Evolutionary conservation across 306 rosid genomes (phyloP).

Genomic region (Clitoria ternatea): DNA sequence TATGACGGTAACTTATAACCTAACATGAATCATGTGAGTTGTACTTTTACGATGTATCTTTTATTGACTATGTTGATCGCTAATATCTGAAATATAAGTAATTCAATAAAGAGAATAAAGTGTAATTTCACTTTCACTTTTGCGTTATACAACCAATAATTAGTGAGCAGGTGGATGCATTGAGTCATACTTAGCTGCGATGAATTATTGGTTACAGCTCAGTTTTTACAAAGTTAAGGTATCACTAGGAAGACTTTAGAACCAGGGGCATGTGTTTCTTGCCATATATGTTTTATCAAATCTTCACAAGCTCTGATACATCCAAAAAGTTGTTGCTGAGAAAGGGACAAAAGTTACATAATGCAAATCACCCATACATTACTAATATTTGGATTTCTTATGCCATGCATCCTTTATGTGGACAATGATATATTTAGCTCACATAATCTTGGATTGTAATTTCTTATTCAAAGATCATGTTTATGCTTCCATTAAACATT

Average conservation of each 20-base stretch:
- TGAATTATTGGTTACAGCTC: not conserved
- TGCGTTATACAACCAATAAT: not conserved
- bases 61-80: too few relatives aligned
- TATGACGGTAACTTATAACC: too few relatives aligned
- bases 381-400: not conserved
- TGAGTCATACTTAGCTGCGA: conserved; percentile 34
- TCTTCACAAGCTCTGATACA: not conserved
- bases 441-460: not conserved
- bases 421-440: not conserved
- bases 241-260: conserved; percentile 9
- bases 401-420: not conserved
- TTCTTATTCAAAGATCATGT: too few relatives aligned
- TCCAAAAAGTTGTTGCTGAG: not conserved
- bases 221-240: not conserved
- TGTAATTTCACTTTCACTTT: not conserved
- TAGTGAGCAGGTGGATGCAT: not conserved
- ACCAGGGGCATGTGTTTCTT: conserved; percentile 23
- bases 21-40: too few relatives aligned
- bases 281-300: not conserved
- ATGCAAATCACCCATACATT: not conserved
- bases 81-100: too few relatives aligned
- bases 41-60: too few relatives aligned
- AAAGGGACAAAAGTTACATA: not conserved
- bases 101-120: too few relatives aligned
- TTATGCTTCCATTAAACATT: too few relatives aligned